A percentile compares a stretch with the other conserved stretches of the same genome.
Evolutionary conservation across 352 stramenopile species (phyloP).

Genomic region (Phytopythium aichiense): DNA sequence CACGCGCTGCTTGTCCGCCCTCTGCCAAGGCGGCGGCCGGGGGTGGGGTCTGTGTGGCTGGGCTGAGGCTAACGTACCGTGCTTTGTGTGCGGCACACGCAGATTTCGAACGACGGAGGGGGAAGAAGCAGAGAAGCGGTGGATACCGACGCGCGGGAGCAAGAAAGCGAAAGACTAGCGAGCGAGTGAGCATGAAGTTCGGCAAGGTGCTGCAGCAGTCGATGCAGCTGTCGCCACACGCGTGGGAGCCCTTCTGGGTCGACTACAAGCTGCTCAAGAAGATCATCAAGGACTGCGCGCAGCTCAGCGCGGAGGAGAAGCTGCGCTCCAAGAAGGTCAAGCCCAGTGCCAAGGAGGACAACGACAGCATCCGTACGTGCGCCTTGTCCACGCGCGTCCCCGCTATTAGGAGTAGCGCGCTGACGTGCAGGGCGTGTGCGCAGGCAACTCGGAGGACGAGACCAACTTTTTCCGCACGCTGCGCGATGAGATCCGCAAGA

Average conservation of each 20-base stretch:
- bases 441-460: conserved; percentile 79
- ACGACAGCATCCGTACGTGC: conserved; percentile 82
- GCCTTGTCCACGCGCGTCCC: not conserved
- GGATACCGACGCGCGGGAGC: too few species aligned
- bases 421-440: not conserved
- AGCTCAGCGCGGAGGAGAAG: conserved; percentile 86
- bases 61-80: too few species aligned
- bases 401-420: not conserved
- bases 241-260: conserved; percentile 76
- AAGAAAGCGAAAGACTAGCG: not conserved
- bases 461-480: conserved; percentile 88
- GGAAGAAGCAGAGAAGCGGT: too few species aligned
- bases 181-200: conserved; percentile 70
- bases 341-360: conserved; percentile 72
- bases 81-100: too few species aligned
- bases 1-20: not conserved
- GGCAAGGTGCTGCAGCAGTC: conserved; percentile 86
- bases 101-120: too few species aligned
- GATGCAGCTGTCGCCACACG: conserved; percentile 74
- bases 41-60: too few species aligned
- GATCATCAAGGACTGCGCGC: conserved; percentile 88
- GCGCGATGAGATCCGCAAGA: conserved; percentile 82
- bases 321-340: conserved; percentile 76
- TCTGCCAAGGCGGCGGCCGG: not conserved
- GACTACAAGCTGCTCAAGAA: conserved; percentile 89